A percentile compares a stretch with the other conserved stretches of the same genome.
Conservation (phyloP, 345 rosid genomes). For the Acer negundo region DNA sequence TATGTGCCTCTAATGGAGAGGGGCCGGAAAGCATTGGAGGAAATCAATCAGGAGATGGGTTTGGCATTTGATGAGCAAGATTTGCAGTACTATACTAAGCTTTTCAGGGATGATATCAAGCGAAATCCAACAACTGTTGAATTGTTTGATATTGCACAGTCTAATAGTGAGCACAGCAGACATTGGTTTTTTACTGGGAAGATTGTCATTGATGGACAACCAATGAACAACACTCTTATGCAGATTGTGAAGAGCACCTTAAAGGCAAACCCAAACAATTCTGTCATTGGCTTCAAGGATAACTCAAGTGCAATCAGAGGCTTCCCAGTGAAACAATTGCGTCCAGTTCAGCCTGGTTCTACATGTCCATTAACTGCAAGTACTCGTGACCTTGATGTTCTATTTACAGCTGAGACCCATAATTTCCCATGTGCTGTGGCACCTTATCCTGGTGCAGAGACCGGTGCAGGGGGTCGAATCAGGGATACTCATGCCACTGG, state of each 20-base stretch:
- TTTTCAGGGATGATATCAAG: slow-evolving; percentile 72
- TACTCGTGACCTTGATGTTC: slow-evolving; percentile 64
- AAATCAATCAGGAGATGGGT: slow-evolving; percentile 90
- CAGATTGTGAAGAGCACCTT: slow-evolving; percentile 93
- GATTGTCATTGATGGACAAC: slow-evolving; percentile 82
- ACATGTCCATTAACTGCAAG: slow-evolving; percentile 53
- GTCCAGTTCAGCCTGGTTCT: slow-evolving; percentile 72
- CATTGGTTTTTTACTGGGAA: slow-evolving; percentile 97
- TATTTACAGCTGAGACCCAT: slow-evolving; percentile 96
- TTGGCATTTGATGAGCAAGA: slow-evolving; percentile 96
- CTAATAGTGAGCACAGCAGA: slow-evolving; percentile 92
- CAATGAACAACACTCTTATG: slow-evolving; percentile 81
- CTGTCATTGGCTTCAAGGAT: slow-evolving; percentile 91
- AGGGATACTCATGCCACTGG: slow-evolving; percentile 99
- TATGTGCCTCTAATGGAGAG: slow-evolving; percentile 82
- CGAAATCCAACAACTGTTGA: slow-evolving; percentile 89
- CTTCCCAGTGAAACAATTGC: slow-evolving; percentile 65
- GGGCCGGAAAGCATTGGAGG: slow-evolving; percentile 82
- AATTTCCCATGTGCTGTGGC: slow-evolving; percentile 99
- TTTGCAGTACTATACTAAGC: slow-evolving; percentile 77
- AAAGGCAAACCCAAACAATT: slow-evolving; percentile 77
- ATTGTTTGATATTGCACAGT: slow-evolving; percentile 92
- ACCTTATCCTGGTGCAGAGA: slow-evolving; percentile 97
- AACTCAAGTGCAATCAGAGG: slow-evolving; percentile 96
- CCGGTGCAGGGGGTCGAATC: slow-evolving; percentile 96